These are phyloP conservation scores for Erodium moschatum DNA, from an alignment of 441 rosid species.

Conservation along the genomic window DNA sequence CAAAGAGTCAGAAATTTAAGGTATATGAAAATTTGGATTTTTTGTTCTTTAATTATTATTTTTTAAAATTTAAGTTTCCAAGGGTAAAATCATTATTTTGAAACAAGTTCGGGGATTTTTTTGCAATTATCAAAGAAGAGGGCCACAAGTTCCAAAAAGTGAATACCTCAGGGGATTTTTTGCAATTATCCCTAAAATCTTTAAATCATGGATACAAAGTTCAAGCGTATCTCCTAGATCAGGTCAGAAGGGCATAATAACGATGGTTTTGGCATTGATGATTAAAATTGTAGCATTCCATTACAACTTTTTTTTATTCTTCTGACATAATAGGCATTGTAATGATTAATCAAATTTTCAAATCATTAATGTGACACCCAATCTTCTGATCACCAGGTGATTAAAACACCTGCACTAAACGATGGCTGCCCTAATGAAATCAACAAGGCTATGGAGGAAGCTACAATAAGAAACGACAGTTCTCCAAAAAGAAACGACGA, in stretches of 20 bases:
- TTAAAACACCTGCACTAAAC: slow-evolving; percentile 13
- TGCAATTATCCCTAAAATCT: too few relatives aligned
- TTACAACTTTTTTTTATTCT: neutral
- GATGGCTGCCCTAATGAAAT: slow-evolving; percentile 25
- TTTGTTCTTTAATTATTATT: too few relatives aligned
- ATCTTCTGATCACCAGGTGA: slow-evolving; percentile 26
- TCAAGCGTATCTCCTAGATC: neutral
- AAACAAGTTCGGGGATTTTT: too few relatives aligned
- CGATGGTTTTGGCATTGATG: too few relatives aligned
- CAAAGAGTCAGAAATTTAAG: too few relatives aligned
- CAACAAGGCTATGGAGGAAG: slow-evolving; percentile 22
- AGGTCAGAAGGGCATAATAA: neutral
- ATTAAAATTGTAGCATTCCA: too few relatives aligned
- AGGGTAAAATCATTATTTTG: too few relatives aligned
- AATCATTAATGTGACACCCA: slow-evolving; percentile 11
- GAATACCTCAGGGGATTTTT: too few relatives aligned
- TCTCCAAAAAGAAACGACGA: slow-evolving; percentile 19
- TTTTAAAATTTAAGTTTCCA: too few relatives aligned
- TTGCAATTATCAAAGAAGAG: too few relatives aligned
- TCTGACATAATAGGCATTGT: neutral
- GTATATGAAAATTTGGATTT: too few relatives aligned
- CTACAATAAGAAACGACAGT: slow-evolving; percentile 24
- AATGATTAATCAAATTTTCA: slow-evolving; percentile 3
- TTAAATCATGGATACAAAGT: neutral
- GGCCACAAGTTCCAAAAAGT: too few relatives aligned